A percentile compares a stretch with the other conserved stretches of the same genome.
Conservation (phyloP, 257 asterid genomes). For the Petunia axillaris region DNA sequence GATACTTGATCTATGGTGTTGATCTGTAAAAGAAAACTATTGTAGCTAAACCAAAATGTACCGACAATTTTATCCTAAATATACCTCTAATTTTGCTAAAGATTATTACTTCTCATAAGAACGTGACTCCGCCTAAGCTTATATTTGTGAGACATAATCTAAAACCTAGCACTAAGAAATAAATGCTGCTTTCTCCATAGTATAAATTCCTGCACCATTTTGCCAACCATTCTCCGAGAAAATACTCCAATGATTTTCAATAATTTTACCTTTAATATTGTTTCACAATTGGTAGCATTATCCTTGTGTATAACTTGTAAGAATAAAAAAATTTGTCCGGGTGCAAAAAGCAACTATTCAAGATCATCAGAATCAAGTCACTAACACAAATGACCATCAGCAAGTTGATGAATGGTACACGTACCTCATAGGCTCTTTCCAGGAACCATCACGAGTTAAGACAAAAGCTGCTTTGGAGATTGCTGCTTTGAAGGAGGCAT, state of each 20-base stretch:
- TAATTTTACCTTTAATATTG: background rate
- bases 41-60: constrained; percentile 12
- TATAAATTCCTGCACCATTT: constrained; percentile 15
- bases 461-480: constrained; percentile 73
- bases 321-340: background rate
- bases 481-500: constrained; percentile 60
- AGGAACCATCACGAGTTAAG: constrained; percentile 69
- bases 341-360: constrained; percentile 13
- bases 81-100: background rate
- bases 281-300: constrained; percentile 9
- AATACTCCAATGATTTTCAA: background rate
- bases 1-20: background rate
- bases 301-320: constrained; percentile 16
- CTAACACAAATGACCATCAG: background rate
- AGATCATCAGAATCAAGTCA: constrained; percentile 15
- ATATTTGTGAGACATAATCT: constrained; percentile 13
- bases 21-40: background rate
- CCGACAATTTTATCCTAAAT: background rate
- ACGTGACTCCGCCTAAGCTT: background rate
- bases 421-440: constrained; percentile 90
- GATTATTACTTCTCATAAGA: background rate
- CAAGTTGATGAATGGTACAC: constrained; percentile 28
- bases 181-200: background rate
- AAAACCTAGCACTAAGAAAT: background rate
- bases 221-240: constrained; percentile 8